Conservation (phyloP, 2,329 filamentous ascomycete species). For the Hypoxylon sp. region DNA sequence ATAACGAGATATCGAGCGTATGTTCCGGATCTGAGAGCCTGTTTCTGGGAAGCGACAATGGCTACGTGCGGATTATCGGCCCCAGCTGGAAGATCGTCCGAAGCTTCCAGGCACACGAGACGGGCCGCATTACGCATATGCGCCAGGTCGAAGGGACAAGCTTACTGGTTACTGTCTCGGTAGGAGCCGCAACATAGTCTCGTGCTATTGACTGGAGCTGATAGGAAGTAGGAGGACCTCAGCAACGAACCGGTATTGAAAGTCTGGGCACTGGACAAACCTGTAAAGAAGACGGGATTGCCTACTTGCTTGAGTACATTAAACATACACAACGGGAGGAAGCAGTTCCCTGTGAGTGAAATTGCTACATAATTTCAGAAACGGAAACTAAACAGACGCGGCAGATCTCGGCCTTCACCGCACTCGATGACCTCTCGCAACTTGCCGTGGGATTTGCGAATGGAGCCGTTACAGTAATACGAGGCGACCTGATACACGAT, state of each 20-base stretch:
- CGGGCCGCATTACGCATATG: conserved; percentile 87
- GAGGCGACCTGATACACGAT: conserved; percentile 95
- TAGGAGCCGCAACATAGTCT: conserved; percentile 50
- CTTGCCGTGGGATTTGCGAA: conserved; percentile 96
- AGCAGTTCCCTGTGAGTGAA: conserved; percentile 84
- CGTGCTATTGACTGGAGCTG: conserved; percentile 40
- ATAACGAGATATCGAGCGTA: conserved; percentile 84
- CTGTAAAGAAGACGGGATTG: conserved; percentile 91
- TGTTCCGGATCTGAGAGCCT: conserved; percentile 90
- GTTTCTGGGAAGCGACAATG: conserved; percentile 88
- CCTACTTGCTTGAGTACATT: conserved; percentile 90
- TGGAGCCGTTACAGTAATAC: conserved; percentile 90
- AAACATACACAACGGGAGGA: conserved; percentile 87
- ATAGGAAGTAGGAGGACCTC: conserved; percentile 77
- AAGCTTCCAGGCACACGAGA: conserved; percentile 88
- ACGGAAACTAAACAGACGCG: conserved; percentile 10
- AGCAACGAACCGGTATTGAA: conserved; percentile 89
- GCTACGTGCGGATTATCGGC: conserved; percentile 87
- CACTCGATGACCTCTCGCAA: conserved; percentile 89
- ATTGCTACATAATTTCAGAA: not conserved
- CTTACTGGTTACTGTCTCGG: conserved; percentile 83
- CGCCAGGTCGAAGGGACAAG: conserved; percentile 90
- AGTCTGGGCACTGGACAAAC: conserved; percentile 96
- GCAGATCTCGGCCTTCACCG: conserved; percentile 87
- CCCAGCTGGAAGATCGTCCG: conserved; percentile 87